Base-by-base conservation (phyloP, 2,329 filamentous ascomycete genomes). In the Lomentospora prolificans region DNA sequence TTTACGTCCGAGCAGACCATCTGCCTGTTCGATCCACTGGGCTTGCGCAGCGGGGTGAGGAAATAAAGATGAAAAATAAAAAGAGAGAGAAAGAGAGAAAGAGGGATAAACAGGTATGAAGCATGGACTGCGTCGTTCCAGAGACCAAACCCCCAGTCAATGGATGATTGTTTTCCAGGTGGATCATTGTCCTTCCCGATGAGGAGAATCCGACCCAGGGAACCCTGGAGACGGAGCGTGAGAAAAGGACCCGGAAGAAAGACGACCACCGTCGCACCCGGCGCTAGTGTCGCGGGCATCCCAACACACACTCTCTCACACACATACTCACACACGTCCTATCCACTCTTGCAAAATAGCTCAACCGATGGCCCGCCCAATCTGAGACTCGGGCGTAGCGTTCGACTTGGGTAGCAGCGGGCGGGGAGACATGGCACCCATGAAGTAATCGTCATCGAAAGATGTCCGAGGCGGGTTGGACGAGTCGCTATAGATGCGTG, bases 281-380 rank as follows among this genome's bases (percentile, higher is more conserved):
- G 30, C 30, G 30, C 30, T 33, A 33, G 30, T 12, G 30, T 33
- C 30, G 30, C 30, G 12, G 30, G 30, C 12, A 6, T 7, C 30
- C 30, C 12, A 33, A 33, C 30, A 6, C 30, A n/a, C n/a, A n/a
- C n/a, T n/a, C n/a, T n/a, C n/a, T n/a, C n/a, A n/a, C n/a, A n/a
- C n/a, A n/a, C n/a, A n/a, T n/a, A n/a, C n/a, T n/a, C n/a, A n/a
- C n/a, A 36, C 28, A 36, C n/a, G n/a, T n/a, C 22, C 44, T 22
- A 19, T 48, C 44, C 22, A 48, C 6, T 7, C n/a, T 22, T 48
- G 4, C 28, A 50, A 14, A 56, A 57, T 33, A 41, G 33, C 57
- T 77, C 70, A 81, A n/a, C 78, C 78, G 55, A 81, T 75, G 3
- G 78, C 78, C 27, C 75, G 71, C 4, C 79, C 79, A 65, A 81